Evolutionary conservation across 805 yeast species (phyloP), one percentile per base, ranked within the genome.

Genomic region (Wickerhamia fluorescens): DNA sequence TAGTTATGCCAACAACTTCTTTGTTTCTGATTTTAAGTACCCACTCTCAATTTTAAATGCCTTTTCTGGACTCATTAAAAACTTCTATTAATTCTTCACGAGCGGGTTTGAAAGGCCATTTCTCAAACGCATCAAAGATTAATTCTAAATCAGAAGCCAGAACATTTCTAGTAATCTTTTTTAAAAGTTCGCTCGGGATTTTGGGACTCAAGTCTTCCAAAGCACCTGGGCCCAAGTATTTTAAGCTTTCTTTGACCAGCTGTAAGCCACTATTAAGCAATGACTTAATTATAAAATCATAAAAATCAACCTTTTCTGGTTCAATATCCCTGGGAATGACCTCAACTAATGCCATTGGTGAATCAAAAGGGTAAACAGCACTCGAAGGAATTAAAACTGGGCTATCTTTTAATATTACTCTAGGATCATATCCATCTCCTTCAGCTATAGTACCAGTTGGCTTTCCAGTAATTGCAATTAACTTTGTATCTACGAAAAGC

Each of bases 61-160:
- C n/a, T n/a, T n/a, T n/a, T n/a, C n/a, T n/a, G n/a, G n/a, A n/a
- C n/a, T n/a, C n/a, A n/a, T 25, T 27, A 7, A 38, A 32, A 7
- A 40, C 20, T 19, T 36, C 39, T 32, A 40, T 27, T 11, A 28
- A 33, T 14, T 41, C 45, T 5, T 29, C 23, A 4, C 47, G 33
- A 56, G 49, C 32, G 58, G 94, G 96, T 51, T 78, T 86, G 62
- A 87, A 89, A 0, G 96, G 92, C 97, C 96, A 89, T 9, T 56
- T 45, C 23, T 61, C 66, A 47, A 79, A 85, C 3, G 56, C 61
- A 3, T 68, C 53, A 7, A 75, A 61, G 5, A 88, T 47, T 5
- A 50, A 40, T 5, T 61, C 34, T 35, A 79, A 60, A n/a, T 86
- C 89, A 1, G 69, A 71, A 2, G 58, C 46, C 0, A 75, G 59